phyloP scores from a whole-genome alignment of 2,329 filamentous ascomycete species.

The Fusarium setosum region DNA sequence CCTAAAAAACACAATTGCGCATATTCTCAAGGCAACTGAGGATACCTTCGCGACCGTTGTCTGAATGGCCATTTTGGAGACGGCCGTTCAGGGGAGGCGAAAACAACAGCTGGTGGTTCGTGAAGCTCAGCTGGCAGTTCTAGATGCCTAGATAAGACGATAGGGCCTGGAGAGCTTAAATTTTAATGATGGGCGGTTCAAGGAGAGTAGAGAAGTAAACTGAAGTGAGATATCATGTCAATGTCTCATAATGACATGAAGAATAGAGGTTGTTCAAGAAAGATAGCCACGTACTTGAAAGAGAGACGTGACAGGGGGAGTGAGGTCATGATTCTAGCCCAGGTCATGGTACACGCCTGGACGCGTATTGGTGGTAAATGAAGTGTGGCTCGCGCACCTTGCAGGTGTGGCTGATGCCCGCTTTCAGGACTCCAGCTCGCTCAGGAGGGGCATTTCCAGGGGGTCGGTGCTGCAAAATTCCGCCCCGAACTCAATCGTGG shows the following conservation, averaged over 20 bases:
- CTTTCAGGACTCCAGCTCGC: slow-evolving; percentile 7
- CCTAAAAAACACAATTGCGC: slow-evolving; percentile 51
- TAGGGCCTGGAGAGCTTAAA: background rate
- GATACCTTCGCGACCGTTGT: slow-evolving; percentile 47
- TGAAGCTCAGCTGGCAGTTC: slow-evolving; percentile 7
- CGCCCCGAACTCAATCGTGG: slow-evolving; percentile 45
- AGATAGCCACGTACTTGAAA: slow-evolving; percentile 27
- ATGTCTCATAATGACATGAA: slow-evolving; percentile 20
- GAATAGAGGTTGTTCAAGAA: slow-evolving; percentile 14
- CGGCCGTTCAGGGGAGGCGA: slow-evolving; percentile 16
- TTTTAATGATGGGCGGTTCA: slow-evolving; percentile 13
- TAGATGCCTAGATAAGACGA: slow-evolving; percentile 7
- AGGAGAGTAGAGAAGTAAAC: slow-evolving; percentile 38
- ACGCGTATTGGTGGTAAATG: slow-evolving; percentile 31
- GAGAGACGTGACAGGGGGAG: slow-evolving; percentile 27
- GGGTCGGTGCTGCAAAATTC: slow-evolving; percentile 41
- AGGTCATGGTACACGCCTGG: slow-evolving; percentile 18
- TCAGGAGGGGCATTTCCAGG: slow-evolving; percentile 18
- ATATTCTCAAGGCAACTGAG: slow-evolving; percentile 52
- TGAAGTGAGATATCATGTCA: slow-evolving; percentile 18
- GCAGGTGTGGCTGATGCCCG: slow-evolving; percentile 31
- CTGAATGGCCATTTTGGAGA: slow-evolving; percentile 46
- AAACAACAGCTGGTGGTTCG: slow-evolving; percentile 12
- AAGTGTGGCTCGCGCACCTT: slow-evolving; percentile 20
- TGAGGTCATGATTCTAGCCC: slow-evolving; percentile 34